Evolutionary conservation across 306 rosid species (phyloP), one percentile per base, ranked within the genome.

Genomic region (Biancaea sappan): DNA sequence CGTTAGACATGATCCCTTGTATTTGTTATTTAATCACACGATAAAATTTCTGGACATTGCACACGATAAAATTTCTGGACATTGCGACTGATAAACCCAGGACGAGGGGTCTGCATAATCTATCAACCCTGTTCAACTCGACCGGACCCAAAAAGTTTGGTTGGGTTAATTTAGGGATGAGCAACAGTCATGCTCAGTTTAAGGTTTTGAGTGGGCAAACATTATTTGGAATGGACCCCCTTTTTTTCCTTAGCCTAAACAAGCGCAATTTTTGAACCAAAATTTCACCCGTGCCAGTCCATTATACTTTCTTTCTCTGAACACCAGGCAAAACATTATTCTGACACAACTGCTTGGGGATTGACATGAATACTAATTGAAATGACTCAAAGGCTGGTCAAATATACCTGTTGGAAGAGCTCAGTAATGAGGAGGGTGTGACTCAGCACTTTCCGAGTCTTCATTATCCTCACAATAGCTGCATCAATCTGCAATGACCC

Each of bases 391-490:
- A 37, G 68, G 28, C 50, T 43, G 34, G 66, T 66, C 64, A 28
- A 51, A 14, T 64, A 72, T 76, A 95, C 99, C 99, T 95, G 98
- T 77, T 95, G 98, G 88, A 88, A 95, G 78, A 95, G 97, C 81
- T 95, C 99, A 6, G 99, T 95, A 62, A 95, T 95, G 76, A 95
- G 92, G 82, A 95, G 97, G 7, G 99, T 95, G 88, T 95, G 99
- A 83, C 99, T 95, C 53, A 95, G 89, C 73, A 95, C 90, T 84
- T 95, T 95, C 52, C 99, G 79, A 14, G 99, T 95, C 89, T 95
- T 95, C 99, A 95, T 95, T 82, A 95, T 90, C 81, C 99, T 89
- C 79, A 95, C 99, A 70, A 95, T 95, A 34, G 99, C 99, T 57
- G 99, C 99, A 85, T 95, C 99, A 68, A 95, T 94, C 98, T 95